Base-by-base conservation (phyloP, 2,329 filamentous ascomycete species). In the Alternaria tenuissima region DNA sequence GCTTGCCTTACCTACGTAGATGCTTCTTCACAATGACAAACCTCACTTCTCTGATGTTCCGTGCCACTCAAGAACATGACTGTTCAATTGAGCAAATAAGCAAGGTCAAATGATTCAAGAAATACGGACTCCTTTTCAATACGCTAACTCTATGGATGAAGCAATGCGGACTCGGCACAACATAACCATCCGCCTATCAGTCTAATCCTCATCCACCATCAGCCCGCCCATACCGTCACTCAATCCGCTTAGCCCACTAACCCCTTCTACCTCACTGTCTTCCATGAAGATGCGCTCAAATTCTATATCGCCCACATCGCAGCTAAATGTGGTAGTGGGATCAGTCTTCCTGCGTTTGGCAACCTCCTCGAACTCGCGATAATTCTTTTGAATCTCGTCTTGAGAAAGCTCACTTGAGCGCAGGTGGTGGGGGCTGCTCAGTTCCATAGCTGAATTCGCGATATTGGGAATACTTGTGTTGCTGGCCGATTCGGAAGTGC, bases 221-320 rank as follows among this genome's bases (percentile, higher is more conserved):
- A 59, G 39, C 36, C 44, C 48, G 14, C 28, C 44, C 18, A 63
- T 32, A 5, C 42, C 59, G 39, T 58, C 62, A 39, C 53, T 57
- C 51, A 62, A 14, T 0, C 36, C 56, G 34, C 57, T 47, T 47
- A 62, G 11, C 0, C 36, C 56, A 39, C 57, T 52, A 4, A 51
- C 16, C 18, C 57, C 62, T 5, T 36, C 55, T 3, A 26, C 36
- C 26, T 66, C 63, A 14, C 59, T 62, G 7, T 61, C 63, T 2
- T 53, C 64, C 12, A 70, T 4, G 36, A 71, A 71, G 3, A 67
- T 62, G n/a, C 54, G 55, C 52, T 73, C 69, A 52, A 68, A 71
- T 1, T 47, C 55, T 22, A 47, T 60, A 30, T 64, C 57, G 3
- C 66, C 62, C n/a, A 53, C 61, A 1, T 70, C 64, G 12, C 60